Conservation (phyloP, 179 eudicot species). For the Nepenthes alata region DNA sequence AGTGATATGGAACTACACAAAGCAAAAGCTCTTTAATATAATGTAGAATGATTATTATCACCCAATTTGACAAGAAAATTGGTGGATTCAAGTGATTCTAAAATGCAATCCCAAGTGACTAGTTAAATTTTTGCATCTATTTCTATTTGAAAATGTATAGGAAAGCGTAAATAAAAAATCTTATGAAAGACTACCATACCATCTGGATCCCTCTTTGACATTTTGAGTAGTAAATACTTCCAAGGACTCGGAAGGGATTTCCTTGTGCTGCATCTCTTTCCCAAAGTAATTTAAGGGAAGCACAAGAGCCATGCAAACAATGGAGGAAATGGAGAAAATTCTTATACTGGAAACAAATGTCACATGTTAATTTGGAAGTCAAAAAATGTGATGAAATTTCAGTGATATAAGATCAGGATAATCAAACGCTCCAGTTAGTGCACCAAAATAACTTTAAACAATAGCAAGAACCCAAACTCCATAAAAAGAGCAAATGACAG, state of each 20-base stretch:
- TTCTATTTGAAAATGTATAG: too few species aligned
- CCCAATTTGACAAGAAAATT: not conserved
- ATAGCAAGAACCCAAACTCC: too few species aligned
- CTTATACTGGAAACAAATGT: conserved; percentile 48
- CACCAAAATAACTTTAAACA: too few species aligned
- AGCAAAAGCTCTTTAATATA: not conserved
- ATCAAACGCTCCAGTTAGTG: too few species aligned
- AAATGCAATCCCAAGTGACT: too few species aligned
- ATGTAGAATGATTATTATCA: not conserved
- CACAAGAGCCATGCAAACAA: conserved; percentile 55
- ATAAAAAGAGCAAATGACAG: too few species aligned
- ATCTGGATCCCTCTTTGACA: conserved; percentile 53
- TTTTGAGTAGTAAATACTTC: conserved; percentile 70
- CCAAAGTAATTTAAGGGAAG: conserved; percentile 88
- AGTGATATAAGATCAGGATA: too few species aligned
- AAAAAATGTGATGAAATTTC: not conserved
- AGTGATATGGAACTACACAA: not conserved
- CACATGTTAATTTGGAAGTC: not conserved
- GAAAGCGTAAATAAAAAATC: too few species aligned
- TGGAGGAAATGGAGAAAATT: conserved; percentile 62
- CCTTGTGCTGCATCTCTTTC: conserved; percentile 35
- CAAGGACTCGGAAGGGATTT: conserved; percentile 35
- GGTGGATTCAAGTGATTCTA: too few species aligned
- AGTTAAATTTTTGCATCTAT: too few species aligned
- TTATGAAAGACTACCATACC: conserved; percentile 32